Evolutionary conservation across 2,329 filamentous ascomycete genomes (phyloP).

Genomic region (Colletotrichum endophyticum): DNA sequence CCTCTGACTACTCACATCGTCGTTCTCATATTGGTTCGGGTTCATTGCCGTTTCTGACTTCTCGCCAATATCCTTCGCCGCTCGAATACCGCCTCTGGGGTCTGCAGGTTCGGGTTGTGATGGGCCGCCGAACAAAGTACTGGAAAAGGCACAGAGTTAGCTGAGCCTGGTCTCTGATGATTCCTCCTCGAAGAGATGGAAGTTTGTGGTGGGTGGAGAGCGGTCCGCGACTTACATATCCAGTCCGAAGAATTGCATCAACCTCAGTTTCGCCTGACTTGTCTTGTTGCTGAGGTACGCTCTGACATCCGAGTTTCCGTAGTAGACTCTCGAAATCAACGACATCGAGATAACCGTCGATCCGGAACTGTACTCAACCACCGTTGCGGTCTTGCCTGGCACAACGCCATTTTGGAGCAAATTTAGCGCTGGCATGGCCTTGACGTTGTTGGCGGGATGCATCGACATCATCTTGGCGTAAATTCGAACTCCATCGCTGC

Average conservation of each 20-base stretch:
- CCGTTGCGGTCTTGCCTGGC: slow-evolving; percentile 49
- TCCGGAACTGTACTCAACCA: slow-evolving; percentile 67
- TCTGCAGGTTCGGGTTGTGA: slow-evolving; percentile 62
- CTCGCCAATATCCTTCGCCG: slow-evolving; percentile 45
- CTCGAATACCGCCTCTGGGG: slow-evolving; percentile 56
- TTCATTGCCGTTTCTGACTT: slow-evolving; percentile 51
- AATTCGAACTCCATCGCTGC: slow-evolving; percentile 62
- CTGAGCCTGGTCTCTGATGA: neutral
- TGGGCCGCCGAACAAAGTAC: slow-evolving; percentile 62
- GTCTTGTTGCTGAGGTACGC: slow-evolving; percentile 67
- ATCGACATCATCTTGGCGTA: slow-evolving; percentile 72
- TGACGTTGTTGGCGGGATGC: slow-evolving; percentile 70
- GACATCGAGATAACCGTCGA: slow-evolving; percentile 67
- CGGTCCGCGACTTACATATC: slow-evolving; percentile 43
- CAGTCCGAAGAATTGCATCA: slow-evolving; percentile 65
- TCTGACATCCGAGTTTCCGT: slow-evolving; percentile 54
- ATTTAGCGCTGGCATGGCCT: slow-evolving; percentile 63
- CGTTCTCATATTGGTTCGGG: slow-evolving; percentile 62
- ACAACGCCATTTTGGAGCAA: slow-evolving; percentile 48
- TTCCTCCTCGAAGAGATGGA: neutral
- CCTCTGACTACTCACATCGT: slow-evolving; percentile 29
- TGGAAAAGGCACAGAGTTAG: slow-evolving; percentile 18
- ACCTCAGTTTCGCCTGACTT: slow-evolving; percentile 52
- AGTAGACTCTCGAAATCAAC: slow-evolving; percentile 55
- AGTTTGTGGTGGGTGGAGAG: neutral